Conservation (phyloP, 2,329 filamentous ascomycete genomes). For the Apiospora aurea region DNA sequence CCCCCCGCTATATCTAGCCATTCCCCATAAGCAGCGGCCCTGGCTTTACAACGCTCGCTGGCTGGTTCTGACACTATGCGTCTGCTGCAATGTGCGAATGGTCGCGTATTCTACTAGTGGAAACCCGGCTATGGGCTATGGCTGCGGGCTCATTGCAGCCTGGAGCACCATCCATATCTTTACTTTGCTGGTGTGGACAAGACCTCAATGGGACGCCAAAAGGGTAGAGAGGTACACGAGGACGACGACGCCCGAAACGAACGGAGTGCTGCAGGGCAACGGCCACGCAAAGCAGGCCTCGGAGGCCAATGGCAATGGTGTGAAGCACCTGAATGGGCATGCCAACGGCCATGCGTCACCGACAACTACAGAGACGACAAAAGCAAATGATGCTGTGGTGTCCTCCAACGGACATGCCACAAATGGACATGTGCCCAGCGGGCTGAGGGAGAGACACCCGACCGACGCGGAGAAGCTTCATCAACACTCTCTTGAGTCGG, state of each 20-base stretch:
- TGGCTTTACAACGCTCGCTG: slow-evolving; percentile 60
- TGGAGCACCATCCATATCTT: slow-evolving; percentile 60
- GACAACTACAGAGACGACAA: background rate
- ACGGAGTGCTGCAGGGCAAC: slow-evolving; percentile 6
- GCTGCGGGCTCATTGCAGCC: slow-evolving; percentile 54
- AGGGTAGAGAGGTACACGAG: slow-evolving; percentile 50
- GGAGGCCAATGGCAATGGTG: background rate
- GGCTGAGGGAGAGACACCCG: slow-evolving; percentile 5
- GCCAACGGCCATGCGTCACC: slow-evolving; percentile 16
- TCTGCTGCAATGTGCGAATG: slow-evolving; percentile 53
- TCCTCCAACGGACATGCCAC: slow-evolving; percentile 21
- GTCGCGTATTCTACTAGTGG: slow-evolving; percentile 53
- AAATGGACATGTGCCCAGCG: slow-evolving; percentile 20
- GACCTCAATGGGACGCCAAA: slow-evolving; percentile 63
- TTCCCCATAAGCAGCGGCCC: slow-evolving; percentile 59
- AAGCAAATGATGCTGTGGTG: background rate
- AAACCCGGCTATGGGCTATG: slow-evolving; percentile 60
- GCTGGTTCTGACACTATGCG: slow-evolving; percentile 53
- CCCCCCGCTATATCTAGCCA: slow-evolving; percentile 60
- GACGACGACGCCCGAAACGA: slow-evolving; percentile 1
- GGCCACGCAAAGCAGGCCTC: background rate
- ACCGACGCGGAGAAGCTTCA: slow-evolving; percentile 7
- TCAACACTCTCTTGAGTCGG: background rate
- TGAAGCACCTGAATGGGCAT: background rate
- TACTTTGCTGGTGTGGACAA: slow-evolving; percentile 59